Evolutionary conservation across 306 rosid genomes (phyloP).

Genomic region (Castanospermum australe): DNA sequence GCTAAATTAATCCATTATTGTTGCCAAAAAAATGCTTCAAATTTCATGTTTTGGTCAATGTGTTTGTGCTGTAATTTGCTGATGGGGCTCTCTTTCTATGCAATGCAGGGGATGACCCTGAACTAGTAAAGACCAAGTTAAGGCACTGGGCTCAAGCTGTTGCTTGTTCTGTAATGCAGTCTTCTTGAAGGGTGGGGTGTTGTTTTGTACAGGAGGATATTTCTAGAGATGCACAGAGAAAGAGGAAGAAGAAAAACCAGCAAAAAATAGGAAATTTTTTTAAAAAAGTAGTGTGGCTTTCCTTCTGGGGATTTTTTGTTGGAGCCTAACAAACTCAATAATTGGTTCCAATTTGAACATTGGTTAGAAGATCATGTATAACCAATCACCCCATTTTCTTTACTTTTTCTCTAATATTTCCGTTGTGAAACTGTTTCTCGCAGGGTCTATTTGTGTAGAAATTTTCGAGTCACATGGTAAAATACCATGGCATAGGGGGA

Average conservation of each 20-base stretch:
- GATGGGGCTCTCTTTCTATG: background rate
- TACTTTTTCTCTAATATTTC: background rate
- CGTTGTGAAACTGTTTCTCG: background rate
- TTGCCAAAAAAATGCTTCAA: background rate
- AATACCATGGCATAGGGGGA: background rate
- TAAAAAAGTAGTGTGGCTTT: background rate
- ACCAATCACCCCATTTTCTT: background rate
- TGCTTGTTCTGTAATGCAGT: slow-evolving; percentile 92
- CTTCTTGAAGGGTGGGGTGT: slow-evolving; percentile 30
- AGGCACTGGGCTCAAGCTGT: slow-evolving; percentile 99
- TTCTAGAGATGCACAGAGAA: slow-evolving; percentile 36
- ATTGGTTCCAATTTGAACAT: background rate
- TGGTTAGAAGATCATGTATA: slow-evolving; percentile 21
- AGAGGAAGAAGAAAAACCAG: background rate
- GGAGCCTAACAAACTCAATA: background rate
- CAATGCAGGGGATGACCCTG: slow-evolving; percentile 76
- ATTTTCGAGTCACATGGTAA: slow-evolving; percentile 10
- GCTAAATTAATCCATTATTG: too few species aligned
- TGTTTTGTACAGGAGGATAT: slow-evolving; percentile 23
- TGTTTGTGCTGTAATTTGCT: background rate
- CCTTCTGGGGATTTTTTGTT: background rate
- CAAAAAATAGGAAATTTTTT: background rate
- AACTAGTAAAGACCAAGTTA: slow-evolving; percentile 76
- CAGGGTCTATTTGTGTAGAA: background rate
- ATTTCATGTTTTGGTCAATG: background rate